Evolutionary conservation across 306 rosid species (phyloP).

Genomic region (Citrullus mucosospermus): DNA sequence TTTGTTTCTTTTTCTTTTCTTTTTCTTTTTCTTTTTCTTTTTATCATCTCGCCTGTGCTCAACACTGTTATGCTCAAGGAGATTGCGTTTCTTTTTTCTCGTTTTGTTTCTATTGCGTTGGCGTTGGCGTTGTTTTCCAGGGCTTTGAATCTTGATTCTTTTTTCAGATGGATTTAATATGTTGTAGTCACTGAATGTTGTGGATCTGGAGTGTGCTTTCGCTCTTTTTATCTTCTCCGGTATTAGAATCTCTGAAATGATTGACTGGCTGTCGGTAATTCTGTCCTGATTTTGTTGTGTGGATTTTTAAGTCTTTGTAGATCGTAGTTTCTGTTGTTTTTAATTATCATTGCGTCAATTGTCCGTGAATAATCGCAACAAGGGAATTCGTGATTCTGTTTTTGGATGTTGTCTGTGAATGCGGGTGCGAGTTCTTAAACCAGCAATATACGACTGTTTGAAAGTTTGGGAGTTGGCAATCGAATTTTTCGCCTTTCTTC

Average conservation of each 20-base stretch:
- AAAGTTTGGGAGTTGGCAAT: background rate
- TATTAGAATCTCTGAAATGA: background rate
- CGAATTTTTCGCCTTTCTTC: background rate
- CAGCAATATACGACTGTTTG: background rate
- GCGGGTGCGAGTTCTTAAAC: background rate
- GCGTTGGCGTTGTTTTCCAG: background rate
- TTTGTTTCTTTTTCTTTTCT: background rate
- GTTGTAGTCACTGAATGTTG: background rate
- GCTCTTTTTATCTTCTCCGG: background rate
- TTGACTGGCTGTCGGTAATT: background rate
- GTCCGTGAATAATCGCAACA: too few relatives aligned
- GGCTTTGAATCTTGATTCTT: background rate
- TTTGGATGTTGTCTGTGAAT: background rate
- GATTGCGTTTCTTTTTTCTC: background rate
- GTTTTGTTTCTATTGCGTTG: background rate
- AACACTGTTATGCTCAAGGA: background rate
- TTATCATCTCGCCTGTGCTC: background rate
- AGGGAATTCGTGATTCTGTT: background rate
- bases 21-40: background rate
- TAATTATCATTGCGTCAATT: background rate
- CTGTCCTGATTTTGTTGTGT: background rate
- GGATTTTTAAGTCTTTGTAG: background rate
- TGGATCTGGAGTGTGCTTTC: background rate
- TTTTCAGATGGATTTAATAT: background rate
- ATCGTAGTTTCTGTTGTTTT: background rate